Conservation (phyloP, 164 flowering plant species). For the Umbellularia californica region DNA sequence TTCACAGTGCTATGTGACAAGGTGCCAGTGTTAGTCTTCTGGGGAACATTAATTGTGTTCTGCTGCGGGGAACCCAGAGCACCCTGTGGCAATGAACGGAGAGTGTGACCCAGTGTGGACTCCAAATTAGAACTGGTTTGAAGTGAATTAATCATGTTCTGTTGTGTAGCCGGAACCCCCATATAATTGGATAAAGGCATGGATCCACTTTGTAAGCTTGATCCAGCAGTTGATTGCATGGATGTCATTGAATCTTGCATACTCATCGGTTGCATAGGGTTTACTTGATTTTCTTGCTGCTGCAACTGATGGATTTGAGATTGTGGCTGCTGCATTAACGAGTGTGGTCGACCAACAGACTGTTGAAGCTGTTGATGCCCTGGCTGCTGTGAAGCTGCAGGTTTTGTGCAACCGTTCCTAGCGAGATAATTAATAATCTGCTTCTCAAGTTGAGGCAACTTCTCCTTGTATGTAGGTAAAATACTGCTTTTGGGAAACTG, state of each 20-base stretch:
- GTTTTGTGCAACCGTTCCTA: slow-evolving; percentile 47
- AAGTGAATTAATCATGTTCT: slow-evolving; percentile 44
- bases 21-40: slow-evolving; percentile 44
- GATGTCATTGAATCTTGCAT: slow-evolving; percentile 39
- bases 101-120: slow-evolving; percentile 56
- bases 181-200: slow-evolving; percentile 36
- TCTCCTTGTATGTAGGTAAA: slow-evolving; percentile 43
- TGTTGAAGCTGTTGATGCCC: slow-evolving; percentile 45
- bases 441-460: slow-evolving; percentile 53
- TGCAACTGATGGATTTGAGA: slow-evolving; percentile 55
- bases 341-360: slow-evolving; percentile 39
- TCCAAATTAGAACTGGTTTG: slow-evolving; percentile 58
- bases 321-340: slow-evolving; percentile 49
- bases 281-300: slow-evolving; percentile 66
- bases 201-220: slow-evolving; percentile 45
- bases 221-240: slow-evolving; percentile 41
- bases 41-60: slow-evolving; percentile 43
- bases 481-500: slow-evolving; percentile 42
- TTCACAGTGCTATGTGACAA: slow-evolving; percentile 50
- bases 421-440: slow-evolving; percentile 48
- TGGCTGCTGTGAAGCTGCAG: slow-evolving; percentile 40
- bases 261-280: slow-evolving; percentile 57
- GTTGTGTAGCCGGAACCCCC: slow-evolving; percentile 41
- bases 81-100: slow-evolving; percentile 54
- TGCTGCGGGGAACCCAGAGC: slow-evolving; percentile 48